Evolutionary conservation across 1,139 yeast genomes (phyloP), one percentile per base, ranked within the genome.

Genomic region (Insectozyma bohioensis): DNA sequence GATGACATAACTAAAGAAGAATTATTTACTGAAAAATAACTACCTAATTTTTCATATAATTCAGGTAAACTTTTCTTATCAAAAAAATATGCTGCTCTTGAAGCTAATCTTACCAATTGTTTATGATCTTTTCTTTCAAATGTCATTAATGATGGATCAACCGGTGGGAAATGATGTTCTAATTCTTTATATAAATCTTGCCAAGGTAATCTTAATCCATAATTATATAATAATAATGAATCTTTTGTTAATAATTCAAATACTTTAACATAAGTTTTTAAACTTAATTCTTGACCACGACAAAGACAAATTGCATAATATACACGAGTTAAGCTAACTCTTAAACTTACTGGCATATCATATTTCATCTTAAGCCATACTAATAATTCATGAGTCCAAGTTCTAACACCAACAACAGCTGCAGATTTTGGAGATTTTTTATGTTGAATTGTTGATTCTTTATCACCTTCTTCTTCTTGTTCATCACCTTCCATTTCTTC

Each of bases 301-400:
- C 85, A 75, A 21, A 88, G 61, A 25, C 88, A 72, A 20, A 92
- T 66, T 10, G 86, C 76, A 51, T 79, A 90, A 51, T 80, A 90
- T 1, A 87, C 85, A 37, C 70, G 67, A 1, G 88, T 80, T 33
- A 92, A 68, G 3, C 75, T 66, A 20, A 79, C 67, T 37, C 92
- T 70, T 29, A 80, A 61, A 2, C 67, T 51, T 12, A 87, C 49
- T 0, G 98, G 97, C 67, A 92, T 72, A 35, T 83, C 85, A 49
- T 85, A 81, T 53, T 87, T 87, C 78, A 85, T 81, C 43, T 75
- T 75, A 41, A 88, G 60, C 78, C 96, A 85, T 26, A 85, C 81
- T 36, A 80, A 72, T 42, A 92, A 69, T 54, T 88, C 97, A 37
- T 85, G 81, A 0, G 97, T 85, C 96, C 97, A 90, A 41, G 85